Evolutionary conservation across 78 protist genomes (phyloP).

Genomic region (Parvularia atlantis): DNA sequence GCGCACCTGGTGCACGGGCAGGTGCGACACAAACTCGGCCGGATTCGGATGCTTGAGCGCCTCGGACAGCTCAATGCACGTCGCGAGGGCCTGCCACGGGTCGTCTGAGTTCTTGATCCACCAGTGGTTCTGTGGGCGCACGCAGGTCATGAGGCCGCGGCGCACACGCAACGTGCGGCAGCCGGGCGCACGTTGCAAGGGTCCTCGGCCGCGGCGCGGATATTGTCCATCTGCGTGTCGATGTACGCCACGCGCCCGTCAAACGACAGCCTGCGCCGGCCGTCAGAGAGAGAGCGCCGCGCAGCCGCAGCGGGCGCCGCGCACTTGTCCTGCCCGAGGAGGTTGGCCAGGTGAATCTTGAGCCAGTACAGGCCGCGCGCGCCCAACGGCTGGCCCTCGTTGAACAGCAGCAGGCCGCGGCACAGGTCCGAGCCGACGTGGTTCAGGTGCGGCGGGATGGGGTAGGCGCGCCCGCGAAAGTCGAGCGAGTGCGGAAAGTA

Average conservation of each 20-base stretch:
- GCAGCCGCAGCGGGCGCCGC: neutral
- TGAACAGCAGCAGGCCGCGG: conserved; percentile 67
- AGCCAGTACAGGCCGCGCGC: conserved; percentile 68
- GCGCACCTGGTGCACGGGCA: conserved; percentile 65
- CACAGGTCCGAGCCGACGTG: conserved; percentile 74
- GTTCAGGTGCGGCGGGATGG: conserved; percentile 83
- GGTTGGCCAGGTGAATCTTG: conserved; percentile 81
- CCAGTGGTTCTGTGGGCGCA: neutral
- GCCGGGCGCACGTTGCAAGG: too few species aligned
- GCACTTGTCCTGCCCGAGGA: conserved; percentile 72
- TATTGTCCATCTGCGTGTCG: conserved; percentile 29
- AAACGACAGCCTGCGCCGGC: neutral
- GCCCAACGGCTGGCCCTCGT: conserved; percentile 47
- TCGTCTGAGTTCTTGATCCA: conserved; percentile 69
- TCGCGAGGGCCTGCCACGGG: conserved; percentile 73
- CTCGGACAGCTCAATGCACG: conserved; percentile 46
- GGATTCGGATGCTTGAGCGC: conserved; percentile 41
- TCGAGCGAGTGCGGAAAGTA: conserved; percentile 88
- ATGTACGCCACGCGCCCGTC: conserved; percentile 48
- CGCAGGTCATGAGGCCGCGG: too few species aligned
- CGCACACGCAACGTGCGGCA: too few species aligned
- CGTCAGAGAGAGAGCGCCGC: neutral
- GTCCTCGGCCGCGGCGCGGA: conserved; percentile 30
- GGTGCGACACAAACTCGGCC: conserved; percentile 9
- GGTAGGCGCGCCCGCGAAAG: conserved; percentile 91